Evolutionary conservation across 2,329 filamentous ascomycete genomes (phyloP), one percentile per base, ranked within the genome.

Genomic region (Sporothrix luriei): DNA sequence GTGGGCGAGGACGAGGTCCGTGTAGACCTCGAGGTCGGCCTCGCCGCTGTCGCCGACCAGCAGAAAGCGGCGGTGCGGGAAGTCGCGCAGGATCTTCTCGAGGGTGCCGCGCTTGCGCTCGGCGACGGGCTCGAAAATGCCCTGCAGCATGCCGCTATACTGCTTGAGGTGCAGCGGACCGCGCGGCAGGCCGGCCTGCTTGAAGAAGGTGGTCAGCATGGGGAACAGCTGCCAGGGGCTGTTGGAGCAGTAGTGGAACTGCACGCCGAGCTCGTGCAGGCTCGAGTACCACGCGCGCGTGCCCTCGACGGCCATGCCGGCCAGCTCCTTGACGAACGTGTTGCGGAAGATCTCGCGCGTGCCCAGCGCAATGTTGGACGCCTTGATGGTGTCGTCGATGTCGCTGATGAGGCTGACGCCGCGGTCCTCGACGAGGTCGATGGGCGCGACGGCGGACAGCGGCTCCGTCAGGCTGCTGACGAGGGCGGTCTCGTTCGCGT

Each of bases 151-250:
- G 62, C 96, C 95, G 71, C 88, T 92, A 79, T 99, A 99, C 74
- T 97, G 93, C 79, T 99, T 99, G 74, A 99, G 79, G 77, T 99
- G 96, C 74, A 98, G 91, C 0, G 94, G 97, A 0, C 95, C 96
- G 0, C 87, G 87, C 0, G 95, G 95, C 1, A 99, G 82, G 1
- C 91, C 91, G 7, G 91, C 91, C 52, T 90, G 80, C 73, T 89
- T 88, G 78, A 98, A 97, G 78, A 91, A 99, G 68, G 87, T 92
- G 5, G 92, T 90, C 13, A 99, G 82, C 2, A 98, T 88, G 0
- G 95, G 95, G 75, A 92, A 99, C 7, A 99, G 85, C 78, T 99
- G 96, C 96, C 96, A 99, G 0, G 95, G 95, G 66, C 94, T 97
- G 79, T 99, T 99, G n/a, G 95, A 99, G 73, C 97, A 96, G 78